phyloP scores from a whole-genome alignment of 2,329 filamentous ascomycete species.

The Colletotrichum godetiae region DNA sequence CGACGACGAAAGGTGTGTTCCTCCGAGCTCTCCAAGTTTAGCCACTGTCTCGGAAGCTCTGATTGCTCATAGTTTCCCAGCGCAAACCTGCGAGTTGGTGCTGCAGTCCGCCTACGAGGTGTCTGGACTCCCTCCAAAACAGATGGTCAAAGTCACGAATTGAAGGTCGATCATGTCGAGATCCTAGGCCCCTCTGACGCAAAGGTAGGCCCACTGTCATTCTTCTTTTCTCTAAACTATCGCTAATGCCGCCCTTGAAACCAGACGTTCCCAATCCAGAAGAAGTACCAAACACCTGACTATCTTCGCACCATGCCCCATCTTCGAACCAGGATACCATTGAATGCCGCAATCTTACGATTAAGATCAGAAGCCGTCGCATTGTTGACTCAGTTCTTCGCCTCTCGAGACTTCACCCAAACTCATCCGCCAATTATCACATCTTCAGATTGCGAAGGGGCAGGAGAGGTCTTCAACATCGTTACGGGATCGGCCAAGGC shows the following conservation, averaged over 20 bases:
- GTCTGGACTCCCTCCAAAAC: conserved; percentile 79
- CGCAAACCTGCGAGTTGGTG: conserved; percentile 74
- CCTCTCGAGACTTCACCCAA: conserved; percentile 77
- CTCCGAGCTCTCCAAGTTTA: conserved; percentile 32
- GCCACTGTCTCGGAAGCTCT: conserved; percentile 38
- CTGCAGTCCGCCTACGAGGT: conserved; percentile 82
- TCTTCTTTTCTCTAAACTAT: conserved; percentile 25
- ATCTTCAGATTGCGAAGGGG: conserved; percentile 96
- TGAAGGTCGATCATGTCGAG: conserved; percentile 77
- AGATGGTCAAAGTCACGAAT: conserved; percentile 79
- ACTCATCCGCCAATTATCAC: conserved; percentile 95
- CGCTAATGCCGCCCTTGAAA: conserved; percentile 17
- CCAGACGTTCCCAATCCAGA: conserved; percentile 92
- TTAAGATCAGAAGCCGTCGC: conserved; percentile 85
- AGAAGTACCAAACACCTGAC: conserved; percentile 93
- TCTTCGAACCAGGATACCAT: conserved; percentile 82
- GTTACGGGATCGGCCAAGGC: conserved; percentile 50
- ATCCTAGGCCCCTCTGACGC: conserved; percentile 83
- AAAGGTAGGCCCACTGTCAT: conserved; percentile 66
- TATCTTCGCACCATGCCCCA: conserved; percentile 91
- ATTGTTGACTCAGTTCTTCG: conserved; percentile 81
- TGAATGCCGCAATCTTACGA: conserved; percentile 83
- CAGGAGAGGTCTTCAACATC: conserved; percentile 90
- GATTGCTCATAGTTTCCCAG: conserved; percentile 59
- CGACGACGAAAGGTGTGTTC: conserved; percentile 76